phyloP scores from a whole-genome alignment of 352 stramenopile genomes.

The Phytophthora pisi region DNA sequence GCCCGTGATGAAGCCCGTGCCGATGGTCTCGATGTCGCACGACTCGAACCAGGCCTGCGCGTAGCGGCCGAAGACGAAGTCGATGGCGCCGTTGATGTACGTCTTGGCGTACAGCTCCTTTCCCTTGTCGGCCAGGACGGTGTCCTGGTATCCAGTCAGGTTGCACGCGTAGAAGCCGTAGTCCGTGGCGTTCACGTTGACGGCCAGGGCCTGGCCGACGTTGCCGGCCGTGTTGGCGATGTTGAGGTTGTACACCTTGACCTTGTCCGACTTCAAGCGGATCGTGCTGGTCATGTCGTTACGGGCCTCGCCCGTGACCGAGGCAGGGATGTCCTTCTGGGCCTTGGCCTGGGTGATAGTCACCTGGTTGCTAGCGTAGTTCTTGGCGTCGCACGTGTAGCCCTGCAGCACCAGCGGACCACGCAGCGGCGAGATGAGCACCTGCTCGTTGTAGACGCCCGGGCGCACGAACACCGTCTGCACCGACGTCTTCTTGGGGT shows the following conservation, averaged over 20 bases:
- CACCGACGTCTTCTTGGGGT: not conserved
- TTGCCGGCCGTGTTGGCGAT: not conserved
- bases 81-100: not conserved
- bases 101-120: not conserved
- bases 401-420: not conserved
- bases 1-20: not conserved
- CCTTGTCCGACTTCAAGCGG: not conserved
- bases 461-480: not conserved
- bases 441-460: not conserved
- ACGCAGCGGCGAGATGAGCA: not conserved
- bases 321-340: not conserved
- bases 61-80: not conserved
- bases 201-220: not conserved
- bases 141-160: not conserved
- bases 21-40: not conserved
- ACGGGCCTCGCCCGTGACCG: not conserved
- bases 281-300: not conserved
- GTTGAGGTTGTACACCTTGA: not conserved
- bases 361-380: not conserved
- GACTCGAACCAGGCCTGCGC: not conserved
- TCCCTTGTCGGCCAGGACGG: not conserved
- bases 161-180: not conserved
- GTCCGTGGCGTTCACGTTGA: not conserved
- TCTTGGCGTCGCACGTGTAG: not conserved
- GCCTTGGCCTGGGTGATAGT: not conserved